Conservation (phyloP, 768 basidiomycete genomes). For the Suillus plorans region DNA sequence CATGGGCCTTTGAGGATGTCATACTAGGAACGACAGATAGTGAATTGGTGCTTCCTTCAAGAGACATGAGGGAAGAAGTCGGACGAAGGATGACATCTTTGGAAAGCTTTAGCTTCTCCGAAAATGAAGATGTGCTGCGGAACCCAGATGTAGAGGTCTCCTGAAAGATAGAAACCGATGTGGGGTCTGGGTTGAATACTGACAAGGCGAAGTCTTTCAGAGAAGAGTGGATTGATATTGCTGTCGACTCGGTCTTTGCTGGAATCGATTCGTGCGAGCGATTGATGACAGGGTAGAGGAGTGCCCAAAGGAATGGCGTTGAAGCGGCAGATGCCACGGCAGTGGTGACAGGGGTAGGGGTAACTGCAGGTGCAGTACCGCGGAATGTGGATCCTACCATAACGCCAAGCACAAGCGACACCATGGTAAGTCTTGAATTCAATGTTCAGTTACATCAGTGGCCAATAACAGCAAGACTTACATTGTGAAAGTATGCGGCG, state of each 20-base stretch:
- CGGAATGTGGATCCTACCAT: conserved; percentile 32
- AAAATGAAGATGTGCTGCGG: conserved; percentile 19
- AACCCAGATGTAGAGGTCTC: conserved; percentile 25
- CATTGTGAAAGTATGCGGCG: conserved; percentile 65
- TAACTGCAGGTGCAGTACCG: conserved; percentile 17
- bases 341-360: conserved; percentile 18
- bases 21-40: conserved; percentile 26
- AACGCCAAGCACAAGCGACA: conserved; percentile 65
- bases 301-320: conserved; percentile 37
- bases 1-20: conserved; percentile 8
- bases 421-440: conserved; percentile 56
- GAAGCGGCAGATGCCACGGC: conserved; percentile 18
- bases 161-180: conserved; percentile 24
- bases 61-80: conserved; percentile 23
- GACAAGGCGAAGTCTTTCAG: conserved; percentile 53
- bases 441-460: conserved; percentile 12
- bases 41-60: conserved; percentile 27
- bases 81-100: conserved; percentile 40
- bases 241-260: conserved; percentile 27
- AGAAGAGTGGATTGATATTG: conserved; percentile 36
- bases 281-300: conserved; percentile 41
- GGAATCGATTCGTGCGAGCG: conserved; percentile 34
- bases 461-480: conserved; percentile 35
- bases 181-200: conserved; percentile 48
- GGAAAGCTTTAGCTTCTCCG: conserved; percentile 28